phyloP scores from a whole-genome alignment of 2,329 filamentous ascomycete species.

The Leptoxyphium fumago region DNA sequence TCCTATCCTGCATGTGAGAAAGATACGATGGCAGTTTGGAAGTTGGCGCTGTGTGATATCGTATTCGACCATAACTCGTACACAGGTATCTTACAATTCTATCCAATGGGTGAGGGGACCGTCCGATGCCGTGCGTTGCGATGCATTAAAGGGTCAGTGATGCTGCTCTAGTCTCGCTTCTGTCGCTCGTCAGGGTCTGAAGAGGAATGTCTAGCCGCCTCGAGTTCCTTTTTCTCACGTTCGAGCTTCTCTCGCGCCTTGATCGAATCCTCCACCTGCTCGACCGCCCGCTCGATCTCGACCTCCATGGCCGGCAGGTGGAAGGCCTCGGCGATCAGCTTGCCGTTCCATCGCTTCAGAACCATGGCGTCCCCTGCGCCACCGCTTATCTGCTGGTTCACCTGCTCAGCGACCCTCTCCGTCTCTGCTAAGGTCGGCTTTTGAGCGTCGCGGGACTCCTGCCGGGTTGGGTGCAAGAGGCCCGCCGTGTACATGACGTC shows the following conservation, averaged over 20 bases:
- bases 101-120: background rate
- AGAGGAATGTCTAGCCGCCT: background rate
- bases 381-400: conserved; percentile 26
- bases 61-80: background rate
- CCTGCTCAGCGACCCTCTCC: conserved; percentile 22
- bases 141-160: background rate
- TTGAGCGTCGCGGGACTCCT: conserved; percentile 24
- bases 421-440: conserved; percentile 23
- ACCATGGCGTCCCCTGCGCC: conserved; percentile 33
- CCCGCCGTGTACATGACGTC: conserved; percentile 57
- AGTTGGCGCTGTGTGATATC: no score
- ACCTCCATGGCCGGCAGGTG: conserved; percentile 36
- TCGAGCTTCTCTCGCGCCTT: conserved; percentile 21
- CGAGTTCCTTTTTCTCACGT: conserved; percentile 7
- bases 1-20: no score
- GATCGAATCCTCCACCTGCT: conserved; percentile 33
- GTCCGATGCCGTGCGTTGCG: background rate
- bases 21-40: no score
- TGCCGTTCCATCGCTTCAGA: conserved; percentile 35
- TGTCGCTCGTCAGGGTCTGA: background rate
- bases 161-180: background rate
- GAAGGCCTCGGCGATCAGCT: conserved; percentile 35
- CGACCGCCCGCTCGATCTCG: conserved; percentile 38
- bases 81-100: background rate
- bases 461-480: conserved; percentile 28